Percentiles rank a stretch among this genome's conserved stretches.
Conservation (phyloP, 306 rosid species). For the Hippophae tibetana region DNA sequence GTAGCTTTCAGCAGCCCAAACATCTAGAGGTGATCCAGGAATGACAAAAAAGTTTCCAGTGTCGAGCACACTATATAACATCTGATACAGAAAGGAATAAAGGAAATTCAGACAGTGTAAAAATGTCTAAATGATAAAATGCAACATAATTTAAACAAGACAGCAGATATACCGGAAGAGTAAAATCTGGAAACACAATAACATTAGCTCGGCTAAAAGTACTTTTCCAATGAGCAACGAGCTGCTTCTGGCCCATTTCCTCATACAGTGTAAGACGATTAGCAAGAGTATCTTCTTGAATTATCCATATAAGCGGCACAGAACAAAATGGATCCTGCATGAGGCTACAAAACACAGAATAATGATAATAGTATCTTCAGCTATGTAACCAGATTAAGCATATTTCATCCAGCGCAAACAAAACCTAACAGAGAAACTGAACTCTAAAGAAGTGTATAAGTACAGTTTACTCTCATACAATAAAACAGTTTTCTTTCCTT, state of each 20-base stretch:
- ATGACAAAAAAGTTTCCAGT: conserved; percentile 89
- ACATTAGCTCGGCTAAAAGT: conserved; percentile 68
- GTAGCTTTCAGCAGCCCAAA: conserved; percentile 72
- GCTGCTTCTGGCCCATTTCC: conserved; percentile 60
- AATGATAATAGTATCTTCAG: conserved; percentile 50
- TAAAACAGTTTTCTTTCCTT: no score
- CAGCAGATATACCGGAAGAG: conserved; percentile 60
- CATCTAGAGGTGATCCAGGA: conserved; percentile 91
- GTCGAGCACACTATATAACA: conserved; percentile 79
- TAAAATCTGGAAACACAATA: conserved; percentile 86
- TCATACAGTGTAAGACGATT: conserved; percentile 65
- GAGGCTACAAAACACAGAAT: conserved; percentile 93
- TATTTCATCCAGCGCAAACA: not conserved
- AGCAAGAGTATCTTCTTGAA: conserved; percentile 85
- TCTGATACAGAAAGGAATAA: conserved; percentile 46
- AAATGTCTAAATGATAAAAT: conserved; percentile 13
- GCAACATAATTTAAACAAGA: not conserved
- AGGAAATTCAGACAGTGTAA: conserved; percentile 22
- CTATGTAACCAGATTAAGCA: conserved; percentile 15
- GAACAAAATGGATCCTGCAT: conserved; percentile 99
- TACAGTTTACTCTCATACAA: not conserved
- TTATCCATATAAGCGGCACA: conserved; percentile 82
- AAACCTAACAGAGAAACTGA: not conserved
- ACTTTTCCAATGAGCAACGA: conserved; percentile 76
- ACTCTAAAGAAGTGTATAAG: not conserved